phyloP scores from a whole-genome alignment of 2,329 filamentous ascomycete species.

The Xylaria sp. region DNA sequence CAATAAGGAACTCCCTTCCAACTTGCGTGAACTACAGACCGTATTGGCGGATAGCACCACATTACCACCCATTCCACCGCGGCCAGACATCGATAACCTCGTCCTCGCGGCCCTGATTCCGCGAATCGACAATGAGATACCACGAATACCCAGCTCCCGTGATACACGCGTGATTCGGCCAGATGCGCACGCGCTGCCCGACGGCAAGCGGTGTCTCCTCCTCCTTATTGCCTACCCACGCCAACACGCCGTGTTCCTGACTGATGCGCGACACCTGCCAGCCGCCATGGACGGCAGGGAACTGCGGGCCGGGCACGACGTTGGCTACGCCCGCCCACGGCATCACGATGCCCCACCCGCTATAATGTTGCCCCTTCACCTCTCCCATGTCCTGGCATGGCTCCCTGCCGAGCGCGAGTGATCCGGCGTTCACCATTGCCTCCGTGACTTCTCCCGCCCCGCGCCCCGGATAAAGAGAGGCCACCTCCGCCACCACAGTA shows the following conservation, averaged over 20 bases:
- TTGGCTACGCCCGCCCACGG: conserved; percentile 60
- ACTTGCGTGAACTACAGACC: background rate
- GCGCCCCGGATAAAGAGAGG: conserved; percentile 72
- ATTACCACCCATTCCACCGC: conserved; percentile 75
- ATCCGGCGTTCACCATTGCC: conserved; percentile 74
- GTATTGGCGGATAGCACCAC: background rate
- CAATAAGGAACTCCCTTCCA: background rate
- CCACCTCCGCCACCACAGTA: conserved; percentile 76
- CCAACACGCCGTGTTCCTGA: conserved; percentile 81
- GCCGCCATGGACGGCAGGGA: conserved; percentile 56
- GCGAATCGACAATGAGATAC: conserved; percentile 78
- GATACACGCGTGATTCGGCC: conserved; percentile 86
- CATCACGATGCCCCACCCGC: conserved; percentile 75
- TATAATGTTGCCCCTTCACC: conserved; percentile 60
- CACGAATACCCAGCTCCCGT: conserved; percentile 75
- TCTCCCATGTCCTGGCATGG: conserved; percentile 66
- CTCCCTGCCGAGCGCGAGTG: conserved; percentile 76
- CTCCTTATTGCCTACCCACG: conserved; percentile 63
- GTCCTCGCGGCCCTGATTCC: conserved; percentile 61
- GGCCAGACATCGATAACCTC: conserved; percentile 80
- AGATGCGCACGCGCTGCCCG: conserved; percentile 75
- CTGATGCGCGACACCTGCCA: conserved; percentile 78
- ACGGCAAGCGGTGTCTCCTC: conserved; percentile 62
- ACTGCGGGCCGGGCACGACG: conserved; percentile 54
- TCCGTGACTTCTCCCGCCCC: conserved; percentile 63